Conservation (phyloP, 225 moss, liverwort and hornwort species). For the Pseudisothecium myosuroides region DNA sequence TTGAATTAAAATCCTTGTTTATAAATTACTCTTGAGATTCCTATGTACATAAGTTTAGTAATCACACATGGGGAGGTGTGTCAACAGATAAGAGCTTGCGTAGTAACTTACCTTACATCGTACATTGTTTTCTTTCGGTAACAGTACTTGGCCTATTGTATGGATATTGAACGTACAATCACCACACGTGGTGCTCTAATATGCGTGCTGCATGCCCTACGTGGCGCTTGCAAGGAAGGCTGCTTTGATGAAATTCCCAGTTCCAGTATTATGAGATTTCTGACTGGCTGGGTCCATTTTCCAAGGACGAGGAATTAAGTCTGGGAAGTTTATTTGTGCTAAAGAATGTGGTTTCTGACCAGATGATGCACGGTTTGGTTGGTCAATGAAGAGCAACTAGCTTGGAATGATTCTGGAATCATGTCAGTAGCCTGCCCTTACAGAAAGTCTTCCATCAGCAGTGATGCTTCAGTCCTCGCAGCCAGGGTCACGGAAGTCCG, state of each 20-base stretch:
- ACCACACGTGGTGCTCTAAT: not conserved
- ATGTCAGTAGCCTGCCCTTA: not conserved
- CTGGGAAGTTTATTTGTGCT: not conserved
- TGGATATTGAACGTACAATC: not conserved
- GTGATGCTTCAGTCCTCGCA: not conserved
- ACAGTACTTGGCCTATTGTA: not conserved
- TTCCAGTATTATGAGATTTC: not conserved
- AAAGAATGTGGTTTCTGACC: not conserved
- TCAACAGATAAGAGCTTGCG: not conserved
- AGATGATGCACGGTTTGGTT: not conserved
- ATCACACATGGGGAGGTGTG: not conserved
- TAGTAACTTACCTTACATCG: not conserved
- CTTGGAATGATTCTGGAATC: not conserved
- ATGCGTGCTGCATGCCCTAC: not conserved
- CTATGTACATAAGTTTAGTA: constrained; percentile 15
- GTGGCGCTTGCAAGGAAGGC: not conserved
- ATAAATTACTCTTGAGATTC: not conserved
- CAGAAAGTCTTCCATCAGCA: not conserved
- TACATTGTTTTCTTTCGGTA: not conserved
- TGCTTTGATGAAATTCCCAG: not conserved
- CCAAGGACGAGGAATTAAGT: not conserved
- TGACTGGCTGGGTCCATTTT: not conserved
- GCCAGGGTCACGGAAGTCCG: no score
- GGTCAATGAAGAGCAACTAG: not conserved
- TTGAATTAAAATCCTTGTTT: constrained; percentile 34